phyloP scores from a whole-genome alignment of 2,329 filamentous ascomycete species.

The Botryotinia globosa region DNA sequence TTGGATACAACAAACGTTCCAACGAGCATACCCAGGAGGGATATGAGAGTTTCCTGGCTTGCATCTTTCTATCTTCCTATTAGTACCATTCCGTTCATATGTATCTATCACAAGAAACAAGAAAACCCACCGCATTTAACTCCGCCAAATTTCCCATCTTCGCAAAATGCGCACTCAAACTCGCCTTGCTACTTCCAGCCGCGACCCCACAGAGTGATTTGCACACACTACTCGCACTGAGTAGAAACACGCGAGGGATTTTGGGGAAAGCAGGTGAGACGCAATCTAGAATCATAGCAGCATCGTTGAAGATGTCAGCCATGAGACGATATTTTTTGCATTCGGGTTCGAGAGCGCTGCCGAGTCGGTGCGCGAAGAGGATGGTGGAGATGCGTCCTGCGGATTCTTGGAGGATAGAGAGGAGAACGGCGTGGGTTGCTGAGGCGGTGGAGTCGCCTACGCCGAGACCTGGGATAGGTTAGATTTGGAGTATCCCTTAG shows the following conservation, averaged over 20 bases:
- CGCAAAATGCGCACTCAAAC: conserved; percentile 88
- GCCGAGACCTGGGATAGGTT: conserved; percentile 52
- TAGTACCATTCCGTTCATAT: conserved; percentile 12
- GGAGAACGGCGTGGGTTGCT: conserved; percentile 62
- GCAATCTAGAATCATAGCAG: conserved; percentile 68
- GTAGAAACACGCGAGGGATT: conserved; percentile 51
- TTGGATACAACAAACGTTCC: conserved; percentile 78
- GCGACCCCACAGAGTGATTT: conserved; percentile 81
- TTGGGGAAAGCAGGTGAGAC: conserved; percentile 63
- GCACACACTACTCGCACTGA: conserved; percentile 60
- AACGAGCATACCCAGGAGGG: conserved; percentile 78
- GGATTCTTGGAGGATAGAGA: conserved; percentile 64
- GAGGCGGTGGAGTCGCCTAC: conserved; percentile 65
- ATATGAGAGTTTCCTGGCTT: conserved; percentile 92
- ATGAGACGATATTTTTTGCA: conserved; percentile 70
- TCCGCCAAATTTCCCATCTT: conserved; percentile 83
- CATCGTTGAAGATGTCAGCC: conserved; percentile 69
- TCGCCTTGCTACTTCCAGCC: conserved; percentile 85
- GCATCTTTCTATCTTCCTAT: conserved; percentile 63
- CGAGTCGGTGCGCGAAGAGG: conserved; percentile 65
- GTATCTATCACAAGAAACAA: not conserved
- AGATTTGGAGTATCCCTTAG: not conserved
- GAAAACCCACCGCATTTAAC: conserved; percentile 70
- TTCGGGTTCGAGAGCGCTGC: conserved; percentile 66
- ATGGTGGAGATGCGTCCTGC: conserved; percentile 67